phyloP scores from a whole-genome alignment of 306 rosid species.

The Prunus mume region DNA sequence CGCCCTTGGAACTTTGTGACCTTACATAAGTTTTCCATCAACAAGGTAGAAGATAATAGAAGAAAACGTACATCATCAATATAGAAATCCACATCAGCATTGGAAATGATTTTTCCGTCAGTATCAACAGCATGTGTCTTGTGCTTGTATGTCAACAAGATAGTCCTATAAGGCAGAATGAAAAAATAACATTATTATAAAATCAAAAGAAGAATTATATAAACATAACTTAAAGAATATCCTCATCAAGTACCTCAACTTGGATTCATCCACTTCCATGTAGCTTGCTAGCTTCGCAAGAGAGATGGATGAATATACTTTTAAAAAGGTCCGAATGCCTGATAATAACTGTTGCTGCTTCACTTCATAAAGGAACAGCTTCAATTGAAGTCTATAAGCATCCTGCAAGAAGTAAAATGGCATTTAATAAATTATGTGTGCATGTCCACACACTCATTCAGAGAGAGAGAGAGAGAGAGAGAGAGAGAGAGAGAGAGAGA shows the following conservation, averaged over 20 bases:
- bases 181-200: not conserved
- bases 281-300: conserved; percentile 82
- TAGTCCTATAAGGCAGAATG: conserved; percentile 59
- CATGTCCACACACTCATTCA: not conserved
- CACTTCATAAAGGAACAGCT: conserved; percentile 90
- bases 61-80: conserved; percentile 69
- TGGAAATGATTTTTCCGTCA: conserved; percentile 68
- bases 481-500: not conserved
- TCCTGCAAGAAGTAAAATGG: conserved; percentile 51
- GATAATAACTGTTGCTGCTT: conserved; percentile 92
- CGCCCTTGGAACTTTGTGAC: not conserved
- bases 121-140: conserved; percentile 88
- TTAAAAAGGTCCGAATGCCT: conserved; percentile 85
- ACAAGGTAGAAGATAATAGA: conserved; percentile 9
- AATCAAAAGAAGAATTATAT: not conserved
- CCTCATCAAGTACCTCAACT: conserved; percentile 56
- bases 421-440: not conserved
- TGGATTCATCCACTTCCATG: conserved; percentile 95
- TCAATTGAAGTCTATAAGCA: conserved; percentile 95
- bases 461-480: conserved; percentile 1
- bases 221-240: conserved; percentile 1
- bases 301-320: conserved; percentile 82
- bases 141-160: conserved; percentile 91
- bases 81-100: conserved; percentile 88
- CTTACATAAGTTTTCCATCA: not conserved